Conservation (phyloP, 495 filamentous ascomycete genomes). For the Daldinia childiae region DNA sequence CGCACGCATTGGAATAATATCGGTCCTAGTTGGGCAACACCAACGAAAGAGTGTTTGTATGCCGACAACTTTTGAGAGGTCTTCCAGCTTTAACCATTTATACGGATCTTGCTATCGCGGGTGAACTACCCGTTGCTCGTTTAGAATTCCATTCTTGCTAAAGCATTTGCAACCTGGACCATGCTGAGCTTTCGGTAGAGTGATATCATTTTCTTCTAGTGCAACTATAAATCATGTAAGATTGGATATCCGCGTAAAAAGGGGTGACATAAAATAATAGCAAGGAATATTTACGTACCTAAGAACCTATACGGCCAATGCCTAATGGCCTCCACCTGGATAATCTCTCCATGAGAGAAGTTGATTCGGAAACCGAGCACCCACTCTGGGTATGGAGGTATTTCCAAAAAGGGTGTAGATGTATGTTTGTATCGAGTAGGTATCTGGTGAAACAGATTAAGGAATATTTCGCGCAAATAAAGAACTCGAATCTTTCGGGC, state of each 20-base stretch:
- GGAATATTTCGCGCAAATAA: neutral
- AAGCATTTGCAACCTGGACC: neutral
- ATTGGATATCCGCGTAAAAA: neutral
- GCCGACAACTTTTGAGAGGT: neutral
- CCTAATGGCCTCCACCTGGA: neutral
- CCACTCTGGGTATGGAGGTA: neutral
- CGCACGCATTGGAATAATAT: neutral
- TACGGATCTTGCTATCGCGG: too few species aligned
- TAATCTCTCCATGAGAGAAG: neutral
- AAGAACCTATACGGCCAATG: neutral
- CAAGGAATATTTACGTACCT: neutral
- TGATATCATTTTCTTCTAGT: neutral
- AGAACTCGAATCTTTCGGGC: neutral
- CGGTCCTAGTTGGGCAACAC: neutral
- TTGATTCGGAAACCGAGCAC: neutral
- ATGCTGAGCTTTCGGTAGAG: neutral
- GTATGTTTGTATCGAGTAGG: neutral
- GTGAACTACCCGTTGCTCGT: neutral
- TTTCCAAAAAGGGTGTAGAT: neutral
- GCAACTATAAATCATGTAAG: neutral
- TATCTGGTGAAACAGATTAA: neutral
- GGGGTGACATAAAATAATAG: neutral
- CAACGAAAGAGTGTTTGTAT: neutral
- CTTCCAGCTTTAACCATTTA: too few species aligned
- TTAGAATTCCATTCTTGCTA: neutral